A percentile compares a stretch with the other conserved stretches of the same genome.
phyloP scores from a whole-genome alignment of 768 basidiomycete genomes.

The Agaricus blazei region DNA sequence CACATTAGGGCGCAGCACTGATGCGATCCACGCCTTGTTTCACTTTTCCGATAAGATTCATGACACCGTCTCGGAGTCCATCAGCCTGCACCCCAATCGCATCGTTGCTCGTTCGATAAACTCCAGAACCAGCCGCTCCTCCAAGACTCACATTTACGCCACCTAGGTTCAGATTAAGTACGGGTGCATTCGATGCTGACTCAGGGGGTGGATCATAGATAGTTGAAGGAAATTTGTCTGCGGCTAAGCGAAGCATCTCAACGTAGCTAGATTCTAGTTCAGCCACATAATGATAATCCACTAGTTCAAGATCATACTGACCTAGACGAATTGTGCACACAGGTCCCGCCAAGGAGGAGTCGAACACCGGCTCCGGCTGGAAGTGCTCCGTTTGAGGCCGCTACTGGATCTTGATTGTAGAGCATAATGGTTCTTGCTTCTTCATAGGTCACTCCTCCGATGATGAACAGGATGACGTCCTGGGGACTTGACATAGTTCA shows the following conservation, averaged over 20 bases:
- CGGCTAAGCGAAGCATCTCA: slow-evolving; percentile 80
- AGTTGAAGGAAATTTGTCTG: slow-evolving; percentile 51
- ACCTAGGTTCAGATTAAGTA: slow-evolving; percentile 88
- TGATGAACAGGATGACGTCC: slow-evolving; percentile 94
- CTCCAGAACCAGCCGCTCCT: slow-evolving; percentile 75
- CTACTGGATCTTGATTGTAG: slow-evolving; percentile 75
- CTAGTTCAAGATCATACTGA: slow-evolving; percentile 27
- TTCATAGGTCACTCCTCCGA: slow-evolving; percentile 95
- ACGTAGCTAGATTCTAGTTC: slow-evolving; percentile 54
- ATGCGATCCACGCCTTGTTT: slow-evolving; percentile 78
- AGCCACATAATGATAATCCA: slow-evolving; percentile 8
- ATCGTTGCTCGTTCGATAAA: slow-evolving; percentile 80
- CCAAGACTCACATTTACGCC: slow-evolving; percentile 92
- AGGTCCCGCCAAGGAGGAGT: slow-evolving; percentile 89
- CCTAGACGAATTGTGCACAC: slow-evolving; percentile 92
- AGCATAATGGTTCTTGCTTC: slow-evolving; percentile 84
- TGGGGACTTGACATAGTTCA: slow-evolving; percentile 58
- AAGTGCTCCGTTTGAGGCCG: slow-evolving; percentile 40
- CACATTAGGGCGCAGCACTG: slow-evolving; percentile 31
- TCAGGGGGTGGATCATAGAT: slow-evolving; percentile 77
- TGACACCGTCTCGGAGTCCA: slow-evolving; percentile 84
- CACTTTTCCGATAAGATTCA: slow-evolving; percentile 83
- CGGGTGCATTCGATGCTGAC: slow-evolving; percentile 64
- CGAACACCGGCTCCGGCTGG: slow-evolving; percentile 60
- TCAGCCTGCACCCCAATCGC: slow-evolving; percentile 75